Base-by-base conservation (phyloP, 768 basidiomycete genomes). In the Naganishia vaughanmartiniae region DNA sequence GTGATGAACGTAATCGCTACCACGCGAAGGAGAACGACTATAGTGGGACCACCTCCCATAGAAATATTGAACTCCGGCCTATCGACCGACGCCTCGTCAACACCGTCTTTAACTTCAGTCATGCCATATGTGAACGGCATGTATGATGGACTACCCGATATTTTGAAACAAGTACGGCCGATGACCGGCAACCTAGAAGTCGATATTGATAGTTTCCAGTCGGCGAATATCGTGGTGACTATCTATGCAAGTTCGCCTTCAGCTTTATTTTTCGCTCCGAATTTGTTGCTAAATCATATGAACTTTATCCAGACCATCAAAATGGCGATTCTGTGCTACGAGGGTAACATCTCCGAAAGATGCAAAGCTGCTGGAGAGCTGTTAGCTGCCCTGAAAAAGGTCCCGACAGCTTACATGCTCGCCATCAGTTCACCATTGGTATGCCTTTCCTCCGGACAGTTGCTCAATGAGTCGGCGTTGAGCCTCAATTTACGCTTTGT, bases 341-440 rank as follows among this genome's bases (percentile, higher is more conserved):
- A 74, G 21, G 68, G 67, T 21, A 69, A 45, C 53, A 71, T 77
- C 21, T 42, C 72, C 15, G 73, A 79, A 65, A 63, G 76, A 21
- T 77, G 78, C 67, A 71, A 72, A 9, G 78, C 78, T 42, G 78
- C 77, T 26, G 76, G 75, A 42, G 77, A 79, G 57, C 70, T 78
- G 36, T 58, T 79, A 15, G 76, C 76, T 65, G 75, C 77, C 0
- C 67, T 79, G 26, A 56, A 75, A 4, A 72, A 67, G 9, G 68
- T 79, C 14, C 78, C 78, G 24, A 75, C 67, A 11, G 63, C 71
- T 3, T 79, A 78, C 56, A 73, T 79, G 21, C 72, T 69, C 19
- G 73, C 76, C 6, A 70, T 56, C 55, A 73, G 73, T 46, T 66
- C 77, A 0, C 70, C 70, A 17, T 72, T 73, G 39, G 77, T 78